Conservation (phyloP, 257 asterid genomes). For the Thymus mandschuricus region DNA sequence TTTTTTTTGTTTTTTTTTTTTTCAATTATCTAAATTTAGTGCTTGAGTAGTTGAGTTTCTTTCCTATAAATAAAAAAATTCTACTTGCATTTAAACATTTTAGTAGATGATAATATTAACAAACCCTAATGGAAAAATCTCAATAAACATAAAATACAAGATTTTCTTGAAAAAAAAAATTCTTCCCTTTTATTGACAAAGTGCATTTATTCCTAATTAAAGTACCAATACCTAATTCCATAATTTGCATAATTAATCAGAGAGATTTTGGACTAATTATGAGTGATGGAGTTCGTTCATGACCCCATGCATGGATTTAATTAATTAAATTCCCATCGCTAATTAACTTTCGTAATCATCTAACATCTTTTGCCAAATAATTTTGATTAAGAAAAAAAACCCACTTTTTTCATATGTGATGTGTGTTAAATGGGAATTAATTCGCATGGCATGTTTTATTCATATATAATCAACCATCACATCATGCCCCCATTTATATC, state of each 20-base stretch:
- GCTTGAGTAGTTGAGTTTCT: no score
- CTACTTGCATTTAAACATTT: no score
- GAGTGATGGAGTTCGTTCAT: background rate
- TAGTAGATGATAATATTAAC: no score
- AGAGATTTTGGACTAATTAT: background rate
- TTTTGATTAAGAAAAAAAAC: background rate
- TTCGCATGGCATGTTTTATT: background rate
- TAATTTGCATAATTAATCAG: background rate
- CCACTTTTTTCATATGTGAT: background rate
- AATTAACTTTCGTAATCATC: background rate
- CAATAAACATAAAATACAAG: no score
- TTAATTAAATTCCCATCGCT: background rate
- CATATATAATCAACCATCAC: background rate
- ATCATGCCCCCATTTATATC: background rate
- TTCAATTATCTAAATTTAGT: no score
- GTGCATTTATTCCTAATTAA: conserved; percentile 8
- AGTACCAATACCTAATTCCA: background rate
- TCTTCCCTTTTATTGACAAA: background rate
- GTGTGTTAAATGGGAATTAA: background rate
- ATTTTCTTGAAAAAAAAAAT: no score
- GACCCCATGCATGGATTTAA: background rate
- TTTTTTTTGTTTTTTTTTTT: no score
- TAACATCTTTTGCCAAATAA: background rate
- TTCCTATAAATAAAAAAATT: no score
- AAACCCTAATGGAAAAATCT: no score